Evolutionary conservation across 257 asterid species (phyloP).

Genomic region (Rhazya stricta): DNA sequence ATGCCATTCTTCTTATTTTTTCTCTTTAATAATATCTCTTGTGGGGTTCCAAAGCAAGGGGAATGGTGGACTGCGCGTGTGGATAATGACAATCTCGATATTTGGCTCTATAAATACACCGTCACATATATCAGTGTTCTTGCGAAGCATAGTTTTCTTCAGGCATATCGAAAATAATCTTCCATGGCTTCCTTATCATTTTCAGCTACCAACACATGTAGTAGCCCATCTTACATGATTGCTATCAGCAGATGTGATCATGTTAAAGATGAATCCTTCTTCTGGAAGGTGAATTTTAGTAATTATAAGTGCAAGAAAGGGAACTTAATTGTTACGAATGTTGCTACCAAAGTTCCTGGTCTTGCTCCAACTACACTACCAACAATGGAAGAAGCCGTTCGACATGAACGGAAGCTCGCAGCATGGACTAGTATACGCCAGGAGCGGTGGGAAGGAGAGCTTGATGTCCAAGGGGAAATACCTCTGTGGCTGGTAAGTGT

Average conservation of each 20-base stretch:
- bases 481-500: constrained; percentile 78
- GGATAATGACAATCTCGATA: not conserved
- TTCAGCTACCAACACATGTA: constrained; percentile 31
- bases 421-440: constrained; percentile 87
- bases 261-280: constrained; percentile 20
- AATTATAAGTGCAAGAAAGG: not conserved
- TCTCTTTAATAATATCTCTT: not conserved
- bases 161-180: not conserved
- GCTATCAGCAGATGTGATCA: constrained; percentile 11
- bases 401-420: constrained; percentile 34
- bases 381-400: constrained; percentile 4
- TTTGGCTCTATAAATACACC: constrained; percentile 2
- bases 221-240: constrained; percentile 15
- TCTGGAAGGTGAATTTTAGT: constrained; percentile 15
- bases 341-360: constrained; percentile 42
- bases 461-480: constrained; percentile 71
- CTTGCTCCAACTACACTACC: constrained; percentile 25
- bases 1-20: not conserved
- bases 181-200: constrained; percentile 50
- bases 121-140: not conserved
- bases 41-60: constrained; percentile 2
- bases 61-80: not conserved
- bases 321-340: constrained; percentile 26
- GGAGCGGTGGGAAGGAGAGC: constrained; percentile 91
- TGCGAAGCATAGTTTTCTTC: not conserved